These are phyloP conservation scores for Galium porrigens DNA, from an alignment of 305 asterid species.

Conservation along the genomic window DNA sequence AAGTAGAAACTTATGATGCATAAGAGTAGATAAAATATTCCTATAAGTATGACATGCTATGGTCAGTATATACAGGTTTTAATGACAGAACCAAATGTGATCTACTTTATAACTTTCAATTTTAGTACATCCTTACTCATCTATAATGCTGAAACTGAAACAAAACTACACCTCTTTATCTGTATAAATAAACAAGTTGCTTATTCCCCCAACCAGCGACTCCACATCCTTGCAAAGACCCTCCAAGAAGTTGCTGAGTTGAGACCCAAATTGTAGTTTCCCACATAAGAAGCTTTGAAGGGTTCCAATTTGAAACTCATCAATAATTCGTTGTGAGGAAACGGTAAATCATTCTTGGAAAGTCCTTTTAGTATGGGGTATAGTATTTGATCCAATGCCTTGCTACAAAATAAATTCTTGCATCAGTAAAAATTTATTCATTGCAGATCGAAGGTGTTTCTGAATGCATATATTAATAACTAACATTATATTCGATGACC, in stretches of 20 bases:
- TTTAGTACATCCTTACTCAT: neutral
- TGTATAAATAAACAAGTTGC: constrained; percentile 35
- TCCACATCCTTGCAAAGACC: constrained; percentile 44
- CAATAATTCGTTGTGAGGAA: constrained; percentile 29
- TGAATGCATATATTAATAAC: neutral
- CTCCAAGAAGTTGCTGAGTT: constrained; percentile 33
- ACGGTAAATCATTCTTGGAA: constrained; percentile 22
- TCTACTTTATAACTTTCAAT: neutral
- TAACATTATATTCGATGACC: neutral
- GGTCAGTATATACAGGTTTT: neutral
- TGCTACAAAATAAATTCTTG: constrained; percentile 32
- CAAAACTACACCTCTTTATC: constrained; percentile 46
- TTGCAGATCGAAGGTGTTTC: neutral
- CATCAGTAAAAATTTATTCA: constrained; percentile 1
- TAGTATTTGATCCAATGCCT: constrained; percentile 46
- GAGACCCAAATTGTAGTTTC: constrained; percentile 28
- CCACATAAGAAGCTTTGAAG: constrained; percentile 40
- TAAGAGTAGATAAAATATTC: neutral
- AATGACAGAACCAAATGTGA: neutral
- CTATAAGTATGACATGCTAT: neutral
- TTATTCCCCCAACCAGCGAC: constrained; percentile 33
- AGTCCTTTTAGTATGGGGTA: constrained; percentile 41
- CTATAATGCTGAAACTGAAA: neutral
- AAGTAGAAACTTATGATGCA: neutral
- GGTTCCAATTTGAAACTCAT: constrained; percentile 42